Percentiles rank a stretch among this genome's conserved stretches.
Evolutionary conservation across 305 asterid species (phyloP).

Genomic region (Petunia hybrid): DNA sequence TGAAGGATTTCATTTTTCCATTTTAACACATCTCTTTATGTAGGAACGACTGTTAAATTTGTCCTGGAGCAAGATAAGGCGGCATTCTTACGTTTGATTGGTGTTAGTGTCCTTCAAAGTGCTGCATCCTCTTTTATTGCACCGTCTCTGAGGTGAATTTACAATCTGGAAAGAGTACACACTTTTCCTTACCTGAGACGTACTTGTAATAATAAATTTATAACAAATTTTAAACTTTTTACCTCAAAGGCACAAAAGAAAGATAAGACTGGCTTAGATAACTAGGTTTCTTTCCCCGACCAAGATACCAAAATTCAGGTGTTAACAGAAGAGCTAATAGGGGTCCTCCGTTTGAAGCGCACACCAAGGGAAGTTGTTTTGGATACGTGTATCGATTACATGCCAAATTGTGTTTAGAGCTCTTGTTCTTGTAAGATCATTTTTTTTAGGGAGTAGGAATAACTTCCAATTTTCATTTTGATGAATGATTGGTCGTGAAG

Average conservation of each 20-base stretch:
- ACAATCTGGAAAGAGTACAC: slow-evolving; percentile 25
- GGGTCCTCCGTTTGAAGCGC: slow-evolving; percentile 15
- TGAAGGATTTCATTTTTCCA: not conserved
- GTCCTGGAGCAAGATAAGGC: slow-evolving; percentile 95
- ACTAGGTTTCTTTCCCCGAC: slow-evolving; percentile 9
- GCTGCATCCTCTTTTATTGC: slow-evolving; percentile 98
- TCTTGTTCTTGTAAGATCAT: not conserved
- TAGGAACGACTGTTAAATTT: slow-evolving; percentile 96
- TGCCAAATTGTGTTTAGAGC: slow-evolving; percentile 1
- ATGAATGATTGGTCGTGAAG: not conserved
- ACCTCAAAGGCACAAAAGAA: not conserved
- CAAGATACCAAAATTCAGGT: not conserved
- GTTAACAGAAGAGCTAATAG: slow-evolving; percentile 20
- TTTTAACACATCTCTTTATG: slow-evolving; percentile 36
- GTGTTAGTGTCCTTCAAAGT: slow-evolving; percentile 96
- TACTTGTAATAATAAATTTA: not conserved
- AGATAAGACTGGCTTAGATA: not conserved
- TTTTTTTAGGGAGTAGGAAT: not conserved
- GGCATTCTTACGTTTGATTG: slow-evolving; percentile 88
- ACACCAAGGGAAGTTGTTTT: slow-evolving; percentile 1
- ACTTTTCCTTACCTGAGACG: slow-evolving; percentile 25
- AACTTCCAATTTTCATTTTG: slow-evolving; percentile 13
- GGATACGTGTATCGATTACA: not conserved
- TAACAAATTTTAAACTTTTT: slow-evolving; percentile 3
- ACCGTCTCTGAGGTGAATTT: slow-evolving; percentile 88